Conservation (phyloP, 208 protist species). For the Crithidia thermophila region DNA sequence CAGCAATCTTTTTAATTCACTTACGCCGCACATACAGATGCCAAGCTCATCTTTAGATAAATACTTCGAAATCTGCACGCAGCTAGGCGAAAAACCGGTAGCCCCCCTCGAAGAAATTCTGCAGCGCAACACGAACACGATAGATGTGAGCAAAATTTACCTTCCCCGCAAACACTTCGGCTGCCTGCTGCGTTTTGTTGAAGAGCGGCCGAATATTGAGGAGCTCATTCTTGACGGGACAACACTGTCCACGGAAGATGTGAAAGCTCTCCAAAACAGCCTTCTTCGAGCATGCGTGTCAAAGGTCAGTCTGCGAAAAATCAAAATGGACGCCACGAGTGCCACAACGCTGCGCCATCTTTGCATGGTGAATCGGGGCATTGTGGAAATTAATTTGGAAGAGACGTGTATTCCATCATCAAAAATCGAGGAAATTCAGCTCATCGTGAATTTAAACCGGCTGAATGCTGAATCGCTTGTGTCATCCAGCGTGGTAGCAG, state of each 20-base stretch:
- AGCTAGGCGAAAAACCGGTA: constrained; percentile 7
- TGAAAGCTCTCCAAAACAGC: constrained; percentile 34
- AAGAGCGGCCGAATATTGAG: constrained; percentile 52
- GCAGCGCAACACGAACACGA: neutral
- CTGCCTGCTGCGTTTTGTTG: constrained; percentile 39
- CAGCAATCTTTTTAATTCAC: neutral
- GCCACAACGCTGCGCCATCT: constrained; percentile 42
- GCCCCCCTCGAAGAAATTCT: constrained; percentile 13
- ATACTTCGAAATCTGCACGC: constrained; percentile 25
- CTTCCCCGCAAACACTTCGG: constrained; percentile 46
- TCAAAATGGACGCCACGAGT: constrained; percentile 33
- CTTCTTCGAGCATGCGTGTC: constrained; percentile 43
- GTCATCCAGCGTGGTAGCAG: neutral
- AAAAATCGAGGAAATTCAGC: constrained; percentile 38
- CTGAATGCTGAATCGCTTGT: constrained; percentile 22
- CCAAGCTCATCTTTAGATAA: neutral
- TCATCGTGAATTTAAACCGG: constrained; percentile 52
- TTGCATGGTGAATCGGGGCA: constrained; percentile 32
- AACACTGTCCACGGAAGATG: constrained; percentile 27
- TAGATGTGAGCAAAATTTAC: constrained; percentile 49
- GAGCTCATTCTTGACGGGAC: constrained; percentile 54
- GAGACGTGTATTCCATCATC: constrained; percentile 38
- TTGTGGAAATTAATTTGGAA: constrained; percentile 39
- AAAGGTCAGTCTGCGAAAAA: constrained; percentile 42
- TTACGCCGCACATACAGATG: neutral